Evolutionary conservation across 2,329 filamentous ascomycete genomes (phyloP).

Genomic region (Pestalotiopsis sp.): DNA sequence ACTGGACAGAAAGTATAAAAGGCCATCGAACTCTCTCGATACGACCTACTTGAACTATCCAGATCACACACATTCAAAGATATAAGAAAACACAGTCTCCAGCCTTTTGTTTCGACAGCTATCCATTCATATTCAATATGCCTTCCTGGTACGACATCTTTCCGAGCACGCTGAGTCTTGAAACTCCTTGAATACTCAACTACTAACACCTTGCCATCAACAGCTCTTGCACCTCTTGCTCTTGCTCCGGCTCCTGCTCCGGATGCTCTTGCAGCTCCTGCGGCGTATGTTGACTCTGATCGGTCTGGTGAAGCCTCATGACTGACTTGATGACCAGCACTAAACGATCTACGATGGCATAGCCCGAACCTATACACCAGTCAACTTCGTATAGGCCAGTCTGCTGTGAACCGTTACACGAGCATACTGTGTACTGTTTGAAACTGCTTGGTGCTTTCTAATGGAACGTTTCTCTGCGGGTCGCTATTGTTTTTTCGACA

Average conservation of each 20-base stretch:
- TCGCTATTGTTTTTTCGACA: neutral
- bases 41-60: neutral
- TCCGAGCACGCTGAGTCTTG: neutral
- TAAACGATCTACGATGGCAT: neutral
- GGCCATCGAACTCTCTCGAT: neutral
- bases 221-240: slow-evolving; percentile 10
- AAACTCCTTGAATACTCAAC: neutral
- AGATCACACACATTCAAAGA: neutral
- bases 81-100: neutral
- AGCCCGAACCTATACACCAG: neutral
- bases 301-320: neutral
- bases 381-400: neutral
- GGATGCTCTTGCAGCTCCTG: slow-evolving; percentile 11
- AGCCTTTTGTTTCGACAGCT: neutral
- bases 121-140: neutral
- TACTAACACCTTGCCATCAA: neutral
- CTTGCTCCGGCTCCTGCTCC: slow-evolving; percentile 9
- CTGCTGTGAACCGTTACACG: neutral
- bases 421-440: neutral
- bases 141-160: slow-evolving; percentile 7
- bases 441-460: neutral
- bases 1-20: neutral
- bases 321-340: neutral
- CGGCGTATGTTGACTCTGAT: slow-evolving; percentile 1
- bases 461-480: neutral